Base-by-base conservation (phyloP, 202 grass and related monocot genomes). In the Saccharum hybrid region DNA sequence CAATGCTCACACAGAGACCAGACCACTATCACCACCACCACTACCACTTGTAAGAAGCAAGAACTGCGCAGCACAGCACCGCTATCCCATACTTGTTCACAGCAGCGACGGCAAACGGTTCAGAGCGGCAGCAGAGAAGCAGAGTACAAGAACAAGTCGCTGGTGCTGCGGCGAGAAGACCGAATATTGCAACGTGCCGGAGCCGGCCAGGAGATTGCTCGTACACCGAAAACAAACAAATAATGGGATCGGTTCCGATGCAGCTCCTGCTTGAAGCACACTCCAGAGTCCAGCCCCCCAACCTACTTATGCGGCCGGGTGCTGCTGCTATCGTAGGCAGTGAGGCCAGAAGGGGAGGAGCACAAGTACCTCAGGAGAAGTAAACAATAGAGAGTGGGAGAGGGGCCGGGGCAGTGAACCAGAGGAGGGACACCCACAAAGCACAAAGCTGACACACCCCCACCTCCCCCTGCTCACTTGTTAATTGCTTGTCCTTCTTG, bases 401-500 rank as follows among this genome's bases (percentile, higher is more conserved):
- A 41, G 42, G 33, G 65, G 30, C 46, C 3, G 8, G 82, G 52
- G 82, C 82, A 79, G 74, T 36, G 68, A 83, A 80, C 66, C 86
- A 80, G 73, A 75, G 73, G 75, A 86, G 88, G 86, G 86, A 91
- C 81, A 91, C 81, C 82, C 70, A 88, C 86, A 88, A 82, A 91
- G 82, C 88, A 97, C 81, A 90, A 90, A 90, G 82, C 91, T 90
- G 89, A 90, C 82, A 97, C 81, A 67, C 76, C 72, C 60, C 74
- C 72, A 83, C 78, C 75, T 70, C 64, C 82, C 74, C 84, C 84
- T 82, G 73, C 81, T 80, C 49, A 76, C 68, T 85, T 85, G 76
- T 82, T 89, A 85, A 75, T 88, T 75, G 81, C 21, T 37, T 69
- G 71, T 79, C 90, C 81, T 87, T 9, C 84, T 81, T 89, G 89